Conservation (phyloP, 2,329 filamentous ascomycete genomes). For the Alternaria postmessia region DNA sequence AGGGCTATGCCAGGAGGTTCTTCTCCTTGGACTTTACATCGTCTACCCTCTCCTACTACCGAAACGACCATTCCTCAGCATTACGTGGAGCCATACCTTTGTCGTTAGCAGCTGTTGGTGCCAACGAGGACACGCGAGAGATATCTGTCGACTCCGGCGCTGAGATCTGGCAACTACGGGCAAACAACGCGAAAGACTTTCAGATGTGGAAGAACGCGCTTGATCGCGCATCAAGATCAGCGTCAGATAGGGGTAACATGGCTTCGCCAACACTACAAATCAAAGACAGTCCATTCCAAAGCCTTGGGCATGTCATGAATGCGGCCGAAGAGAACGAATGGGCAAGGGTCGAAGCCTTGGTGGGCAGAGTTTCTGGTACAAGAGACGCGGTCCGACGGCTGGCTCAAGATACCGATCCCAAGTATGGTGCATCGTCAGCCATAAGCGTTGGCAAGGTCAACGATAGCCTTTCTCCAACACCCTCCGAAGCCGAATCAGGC, state of each 20-base stretch:
- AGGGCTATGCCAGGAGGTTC: conserved; percentile 91
- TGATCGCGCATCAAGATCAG: conserved; percentile 76
- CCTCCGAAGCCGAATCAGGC: conserved; percentile 57
- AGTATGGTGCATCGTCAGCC: conserved; percentile 56
- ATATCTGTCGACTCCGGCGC: conserved; percentile 97
- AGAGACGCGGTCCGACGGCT: conserved; percentile 87
- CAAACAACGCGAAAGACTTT: conserved; percentile 84
- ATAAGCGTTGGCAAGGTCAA: conserved; percentile 42
- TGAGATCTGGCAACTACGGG: conserved; percentile 93
- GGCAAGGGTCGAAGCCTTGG: conserved; percentile 83
- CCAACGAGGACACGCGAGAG: conserved; percentile 85
- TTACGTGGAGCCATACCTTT: conserved; percentile 91
- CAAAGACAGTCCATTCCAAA: conserved; percentile 32
- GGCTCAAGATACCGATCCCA: conserved; percentile 82
- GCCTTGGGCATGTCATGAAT: conserved; percentile 29
- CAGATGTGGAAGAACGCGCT: conserved; percentile 85
- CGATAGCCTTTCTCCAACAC: conserved; percentile 49
- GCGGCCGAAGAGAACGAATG: conserved; percentile 80
- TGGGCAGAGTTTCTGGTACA: conserved; percentile 85
- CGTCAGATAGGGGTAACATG: conserved; percentile 27
- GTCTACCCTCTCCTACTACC: conserved; percentile 95
- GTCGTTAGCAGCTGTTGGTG: conserved; percentile 87
- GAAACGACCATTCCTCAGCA: conserved; percentile 90
- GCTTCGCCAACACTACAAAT: conserved; percentile 43
- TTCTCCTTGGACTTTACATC: conserved; percentile 96